A percentile compares a stretch with the other conserved stretches of the same genome.
Conservation (phyloP, 2,329 filamentous ascomycete species). For the Stenocarpella maydis region DNA sequence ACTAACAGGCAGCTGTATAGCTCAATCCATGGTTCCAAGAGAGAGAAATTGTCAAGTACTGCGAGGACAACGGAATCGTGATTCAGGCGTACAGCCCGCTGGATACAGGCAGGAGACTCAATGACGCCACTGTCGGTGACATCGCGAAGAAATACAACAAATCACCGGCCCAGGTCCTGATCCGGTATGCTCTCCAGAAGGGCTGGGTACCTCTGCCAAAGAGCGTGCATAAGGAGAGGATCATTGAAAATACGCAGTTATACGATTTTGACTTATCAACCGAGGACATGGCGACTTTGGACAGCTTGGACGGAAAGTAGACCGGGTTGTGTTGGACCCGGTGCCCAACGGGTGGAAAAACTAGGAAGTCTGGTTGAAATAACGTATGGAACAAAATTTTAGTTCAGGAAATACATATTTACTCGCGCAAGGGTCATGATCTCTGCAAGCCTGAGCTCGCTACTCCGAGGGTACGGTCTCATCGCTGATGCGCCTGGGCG, state of each 20-base stretch:
- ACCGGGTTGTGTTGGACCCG: neutral
- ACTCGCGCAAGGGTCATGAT: too few species aligned
- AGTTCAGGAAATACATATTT: too few species aligned
- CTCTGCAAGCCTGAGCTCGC: too few species aligned
- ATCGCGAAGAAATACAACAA: slow-evolving; percentile 68
- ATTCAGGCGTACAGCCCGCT: slow-evolving; percentile 62
- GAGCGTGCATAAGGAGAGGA: slow-evolving; percentile 66
- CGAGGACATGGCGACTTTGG: slow-evolving; percentile 59
- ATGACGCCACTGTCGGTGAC: slow-evolving; percentile 64
- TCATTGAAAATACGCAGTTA: slow-evolving; percentile 67
- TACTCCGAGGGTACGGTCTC: too few species aligned
- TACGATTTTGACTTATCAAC: slow-evolving; percentile 65
- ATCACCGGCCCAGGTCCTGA: slow-evolving; percentile 69
- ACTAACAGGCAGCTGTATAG: slow-evolving; percentile 29
- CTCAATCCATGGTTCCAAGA: slow-evolving; percentile 74
- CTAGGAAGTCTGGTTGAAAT: too few species aligned
- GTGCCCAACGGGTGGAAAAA: too few species aligned
- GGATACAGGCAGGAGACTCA: slow-evolving; percentile 67
- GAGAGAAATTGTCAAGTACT: slow-evolving; percentile 65
- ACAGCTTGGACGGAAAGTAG: slow-evolving; percentile 25
- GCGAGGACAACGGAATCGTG: slow-evolving; percentile 57
- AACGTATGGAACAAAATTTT: too few species aligned
- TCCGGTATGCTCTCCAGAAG: slow-evolving; percentile 76
- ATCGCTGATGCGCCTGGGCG: too few species aligned
- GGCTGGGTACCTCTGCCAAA: slow-evolving; percentile 74